Evolutionary conservation across 805 yeast species (phyloP).

Genomic region (Starmerella stigmatis): DNA sequence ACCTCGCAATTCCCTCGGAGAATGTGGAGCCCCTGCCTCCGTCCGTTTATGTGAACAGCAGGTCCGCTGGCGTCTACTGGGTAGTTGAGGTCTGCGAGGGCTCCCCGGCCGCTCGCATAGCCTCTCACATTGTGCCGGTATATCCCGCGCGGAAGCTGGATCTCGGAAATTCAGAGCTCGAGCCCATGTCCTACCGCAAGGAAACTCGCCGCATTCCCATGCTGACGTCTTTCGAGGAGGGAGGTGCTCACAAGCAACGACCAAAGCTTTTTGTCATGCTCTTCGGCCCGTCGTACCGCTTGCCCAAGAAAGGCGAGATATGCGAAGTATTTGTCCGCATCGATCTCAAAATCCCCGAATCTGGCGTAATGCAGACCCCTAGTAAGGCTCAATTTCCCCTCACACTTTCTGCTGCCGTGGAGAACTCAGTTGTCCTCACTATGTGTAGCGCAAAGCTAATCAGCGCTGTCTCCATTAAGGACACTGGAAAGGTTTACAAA

Average conservation of each 20-base stretch:
- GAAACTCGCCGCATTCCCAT: neutral
- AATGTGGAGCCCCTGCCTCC: neutral
- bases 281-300: conserved; percentile 8
- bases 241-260: conserved; percentile 1
- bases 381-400: conserved; percentile 9
- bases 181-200: neutral
- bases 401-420: neutral
- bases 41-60: neutral
- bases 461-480: neutral
- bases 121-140: neutral
- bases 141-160: neutral
- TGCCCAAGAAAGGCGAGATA: conserved; percentile 8
- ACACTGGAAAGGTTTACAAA: neutral
- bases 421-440: conserved; percentile 3
- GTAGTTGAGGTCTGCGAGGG: neutral
- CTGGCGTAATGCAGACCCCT: conserved; percentile 14
- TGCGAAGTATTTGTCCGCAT: conserved; percentile 4
- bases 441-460: conserved; percentile 3
- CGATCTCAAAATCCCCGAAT: conserved; percentile 1
- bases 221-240: neutral
- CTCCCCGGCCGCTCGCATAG: neutral
- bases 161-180: neutral
- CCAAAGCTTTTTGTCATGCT: conserved; percentile 2
- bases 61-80: conserved; percentile 4
- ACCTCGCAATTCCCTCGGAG: neutral